Evolutionary conservation across 2,329 filamentous ascomycete genomes (phyloP).

Genomic region (Metarhizium humberi): DNA sequence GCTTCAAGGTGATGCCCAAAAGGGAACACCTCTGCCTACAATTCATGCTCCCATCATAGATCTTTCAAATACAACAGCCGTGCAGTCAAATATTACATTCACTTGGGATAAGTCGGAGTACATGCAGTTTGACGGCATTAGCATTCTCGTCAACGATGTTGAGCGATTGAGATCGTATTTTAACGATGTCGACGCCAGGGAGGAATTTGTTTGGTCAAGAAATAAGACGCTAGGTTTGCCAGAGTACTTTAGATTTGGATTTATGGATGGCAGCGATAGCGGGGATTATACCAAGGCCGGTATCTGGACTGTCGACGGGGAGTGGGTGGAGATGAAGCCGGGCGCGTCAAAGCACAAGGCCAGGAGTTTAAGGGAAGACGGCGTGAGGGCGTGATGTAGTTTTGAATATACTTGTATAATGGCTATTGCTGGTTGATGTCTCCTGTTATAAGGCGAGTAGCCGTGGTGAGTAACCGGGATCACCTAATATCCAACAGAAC

Average conservation of each 20-base stretch:
- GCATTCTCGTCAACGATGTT: constrained; percentile 76
- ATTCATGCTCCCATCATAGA: constrained; percentile 38
- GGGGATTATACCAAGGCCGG: constrained; percentile 72
- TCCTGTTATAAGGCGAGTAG: too few relatives aligned
- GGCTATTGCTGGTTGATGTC: too few relatives aligned
- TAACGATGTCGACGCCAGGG: constrained; percentile 35
- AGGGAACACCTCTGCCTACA: constrained; percentile 51
- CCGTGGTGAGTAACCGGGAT: too few relatives aligned
- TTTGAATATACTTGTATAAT: neutral
- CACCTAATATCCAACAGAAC: too few relatives aligned
- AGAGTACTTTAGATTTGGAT: constrained; percentile 73
- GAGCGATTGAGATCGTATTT: constrained; percentile 70
- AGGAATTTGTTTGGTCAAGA: constrained; percentile 51
- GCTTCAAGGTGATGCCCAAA: constrained; percentile 59
- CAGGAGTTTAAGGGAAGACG: constrained; percentile 15
- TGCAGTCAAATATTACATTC: constrained; percentile 58
- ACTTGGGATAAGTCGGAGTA: constrained; percentile 36
- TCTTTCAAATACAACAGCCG: constrained; percentile 23
- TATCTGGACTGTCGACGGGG: constrained; percentile 53
- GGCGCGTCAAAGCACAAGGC: constrained; percentile 44
- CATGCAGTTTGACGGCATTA: constrained; percentile 61
- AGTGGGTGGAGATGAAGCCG: constrained; percentile 56
- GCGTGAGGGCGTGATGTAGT: constrained; percentile 11
- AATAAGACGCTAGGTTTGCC: constrained; percentile 35
- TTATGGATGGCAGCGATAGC: constrained; percentile 53